A percentile compares a stretch with the other conserved stretches of the same genome.
These are phyloP conservation scores for Barnettozyma populi DNA, from an alignment of 805 yeast species.

Conservation along the genomic window DNA sequence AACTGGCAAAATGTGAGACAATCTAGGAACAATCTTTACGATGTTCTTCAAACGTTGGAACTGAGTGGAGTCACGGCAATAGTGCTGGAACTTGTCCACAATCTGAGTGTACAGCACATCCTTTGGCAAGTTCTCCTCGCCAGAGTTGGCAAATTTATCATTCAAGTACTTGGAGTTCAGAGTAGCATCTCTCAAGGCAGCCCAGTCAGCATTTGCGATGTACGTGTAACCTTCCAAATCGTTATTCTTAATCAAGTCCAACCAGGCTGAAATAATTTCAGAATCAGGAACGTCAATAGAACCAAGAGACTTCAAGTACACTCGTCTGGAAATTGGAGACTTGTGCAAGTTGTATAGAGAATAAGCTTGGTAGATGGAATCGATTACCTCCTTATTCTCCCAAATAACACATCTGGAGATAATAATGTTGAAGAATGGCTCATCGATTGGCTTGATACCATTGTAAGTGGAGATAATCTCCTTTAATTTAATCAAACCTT, in stretches of 20 bases:
- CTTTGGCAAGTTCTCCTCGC: slow-evolving; percentile 4
- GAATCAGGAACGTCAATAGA: slow-evolving; percentile 43
- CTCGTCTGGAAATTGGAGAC: slow-evolving; percentile 68
- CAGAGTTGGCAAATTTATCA: slow-evolving; percentile 2
- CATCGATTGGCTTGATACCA: slow-evolving; percentile 57
- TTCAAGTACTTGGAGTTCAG: slow-evolving; percentile 13
- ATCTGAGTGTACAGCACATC: slow-evolving; percentile 20
- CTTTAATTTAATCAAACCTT: slow-evolving; percentile 54
- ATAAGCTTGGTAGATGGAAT: slow-evolving; percentile 58
- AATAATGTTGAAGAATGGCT: slow-evolving; percentile 75
- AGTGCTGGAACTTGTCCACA: slow-evolving; percentile 18
- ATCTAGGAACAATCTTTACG: slow-evolving; percentile 6
- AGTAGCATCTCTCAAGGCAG: slow-evolving; percentile 76
- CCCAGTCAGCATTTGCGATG: slow-evolving; percentile 83
- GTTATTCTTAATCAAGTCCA: slow-evolving; percentile 44
- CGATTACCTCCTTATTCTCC: slow-evolving; percentile 61
- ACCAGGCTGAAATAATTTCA: slow-evolving; percentile 56
- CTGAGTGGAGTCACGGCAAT: slow-evolving; percentile 23
- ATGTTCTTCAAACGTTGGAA: slow-evolving; percentile 7
- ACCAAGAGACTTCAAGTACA: slow-evolving; percentile 68
- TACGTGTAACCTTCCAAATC: slow-evolving; percentile 48
- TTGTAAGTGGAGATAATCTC: slow-evolving; percentile 52
- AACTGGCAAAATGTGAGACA: slow-evolving; percentile 5
- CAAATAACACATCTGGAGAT: slow-evolving; percentile 62
- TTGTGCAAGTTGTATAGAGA: slow-evolving; percentile 49